Conservation (phyloP, 441 rosid species). For the Theobroma grandiflorum region DNA sequence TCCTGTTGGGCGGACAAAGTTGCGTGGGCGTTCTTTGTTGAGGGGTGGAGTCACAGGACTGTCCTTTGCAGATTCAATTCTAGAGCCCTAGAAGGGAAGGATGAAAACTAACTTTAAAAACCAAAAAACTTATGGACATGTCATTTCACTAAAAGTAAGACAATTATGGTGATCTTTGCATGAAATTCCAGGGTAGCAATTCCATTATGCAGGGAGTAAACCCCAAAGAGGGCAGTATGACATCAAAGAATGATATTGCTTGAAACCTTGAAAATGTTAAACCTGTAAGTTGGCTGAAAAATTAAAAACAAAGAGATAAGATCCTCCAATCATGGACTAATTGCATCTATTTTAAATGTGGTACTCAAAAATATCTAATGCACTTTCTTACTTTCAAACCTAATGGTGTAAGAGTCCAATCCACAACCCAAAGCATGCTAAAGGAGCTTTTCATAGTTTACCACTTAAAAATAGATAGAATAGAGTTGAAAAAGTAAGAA, state of each 20-base stretch:
- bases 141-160: not conserved
- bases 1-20: constrained; percentile 49
- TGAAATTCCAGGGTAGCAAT: not conserved
- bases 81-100: constrained; percentile 50
- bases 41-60: constrained; percentile 79
- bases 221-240: constrained; percentile 9
- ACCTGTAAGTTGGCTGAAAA: not conserved
- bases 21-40: constrained; percentile 60
- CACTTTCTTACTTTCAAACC: not conserved
- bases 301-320: constrained; percentile 7
- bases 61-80: constrained; percentile 65
- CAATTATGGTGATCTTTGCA: not conserved
- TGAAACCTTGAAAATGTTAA: not conserved
- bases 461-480: not conserved
- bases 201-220: not conserved
- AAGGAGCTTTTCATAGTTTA: not conserved
- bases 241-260: not conserved
- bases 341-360: not conserved
- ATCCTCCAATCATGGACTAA: not conserved
- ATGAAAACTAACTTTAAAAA: not conserved
- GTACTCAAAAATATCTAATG: not conserved
- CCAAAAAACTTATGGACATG: not conserved
- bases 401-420: not conserved
- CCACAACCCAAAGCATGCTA: not conserved
- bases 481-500: not conserved